A percentile compares a stretch with the other conserved stretches of the same genome.
Conservation (phyloP, 2,329 filamentous ascomycete genomes). For the Fusarium equiseti region DNA sequence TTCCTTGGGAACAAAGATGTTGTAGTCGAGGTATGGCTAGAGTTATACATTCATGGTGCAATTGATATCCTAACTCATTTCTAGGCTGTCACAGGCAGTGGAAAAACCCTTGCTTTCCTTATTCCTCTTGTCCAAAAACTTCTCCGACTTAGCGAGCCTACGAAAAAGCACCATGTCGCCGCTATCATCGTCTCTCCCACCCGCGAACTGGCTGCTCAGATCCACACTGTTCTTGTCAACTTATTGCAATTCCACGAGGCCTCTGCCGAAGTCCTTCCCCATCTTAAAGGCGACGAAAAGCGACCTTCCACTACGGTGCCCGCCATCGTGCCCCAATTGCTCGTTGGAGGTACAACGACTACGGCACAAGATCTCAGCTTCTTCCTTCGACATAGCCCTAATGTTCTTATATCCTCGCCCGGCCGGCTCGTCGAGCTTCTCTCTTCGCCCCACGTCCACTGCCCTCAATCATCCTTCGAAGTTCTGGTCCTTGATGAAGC, state of each 20-base stretch:
- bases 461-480: slow-evolving; percentile 89
- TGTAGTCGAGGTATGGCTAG: slow-evolving; percentile 76
- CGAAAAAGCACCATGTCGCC: slow-evolving; percentile 89
- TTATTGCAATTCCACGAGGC: slow-evolving; percentile 85
- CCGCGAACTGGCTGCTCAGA: slow-evolving; percentile 91
- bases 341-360: slow-evolving; percentile 83
- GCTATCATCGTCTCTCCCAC: slow-evolving; percentile 93
- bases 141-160: slow-evolving; percentile 81
- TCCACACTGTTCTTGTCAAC: slow-evolving; percentile 81
- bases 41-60: fast-evolving
- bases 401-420: slow-evolving; percentile 90
- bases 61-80: slow-evolving; percentile 1
- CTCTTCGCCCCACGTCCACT: slow-evolving; percentile 87
- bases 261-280: slow-evolving; percentile 74
- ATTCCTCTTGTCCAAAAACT: slow-evolving; percentile 87
- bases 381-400: slow-evolving; percentile 87
- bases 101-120: slow-evolving; percentile 88
- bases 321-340: slow-evolving; percentile 84
- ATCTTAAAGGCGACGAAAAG: slow-evolving; percentile 67
- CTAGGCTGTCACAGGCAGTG: slow-evolving; percentile 87
- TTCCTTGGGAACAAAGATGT: slow-evolving; percentile 93
- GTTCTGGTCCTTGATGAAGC: slow-evolving; percentile 94
- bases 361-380: slow-evolving; percentile 87
- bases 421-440: slow-evolving; percentile 90
- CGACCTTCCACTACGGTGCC: slow-evolving; percentile 60